Evolutionary conservation across 345 rosid genomes (phyloP).

Genomic region (Salix purpurea): DNA sequence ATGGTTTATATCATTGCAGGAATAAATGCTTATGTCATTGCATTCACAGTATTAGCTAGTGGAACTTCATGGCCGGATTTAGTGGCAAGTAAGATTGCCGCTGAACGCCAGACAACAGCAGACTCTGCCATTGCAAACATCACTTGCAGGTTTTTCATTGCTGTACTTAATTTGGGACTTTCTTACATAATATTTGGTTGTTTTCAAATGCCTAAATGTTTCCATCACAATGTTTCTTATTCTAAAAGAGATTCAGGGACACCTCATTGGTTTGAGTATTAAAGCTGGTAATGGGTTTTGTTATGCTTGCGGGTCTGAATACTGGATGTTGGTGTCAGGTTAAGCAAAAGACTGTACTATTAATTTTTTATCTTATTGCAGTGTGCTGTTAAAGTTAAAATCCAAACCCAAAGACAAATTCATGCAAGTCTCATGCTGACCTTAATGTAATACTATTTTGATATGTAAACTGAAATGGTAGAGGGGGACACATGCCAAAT

Average conservation of each 20-base stretch:
- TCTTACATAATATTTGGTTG: not conserved
- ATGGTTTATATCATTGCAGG: conserved; percentile 37
- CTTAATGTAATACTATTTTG: not conserved
- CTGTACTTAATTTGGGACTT: not conserved
- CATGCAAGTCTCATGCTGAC: not conserved
- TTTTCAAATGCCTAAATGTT: not conserved
- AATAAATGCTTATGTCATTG: conserved; percentile 85
- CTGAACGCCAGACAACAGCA: conserved; percentile 85
- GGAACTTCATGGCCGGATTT: conserved; percentile 99
- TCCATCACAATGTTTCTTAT: not conserved
- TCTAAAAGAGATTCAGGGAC: not conserved
- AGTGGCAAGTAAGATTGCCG: conserved; percentile 96
- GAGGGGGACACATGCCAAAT: not conserved
- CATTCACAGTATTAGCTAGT: conserved; percentile 84
- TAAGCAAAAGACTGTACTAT: too few species aligned
- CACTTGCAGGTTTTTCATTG: conserved; percentile 68
- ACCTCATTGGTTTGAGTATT: not conserved
- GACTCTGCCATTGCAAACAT: conserved; percentile 98
- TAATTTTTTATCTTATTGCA: not conserved
- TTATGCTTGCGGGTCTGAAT: not conserved
- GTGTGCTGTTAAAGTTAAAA: not conserved
- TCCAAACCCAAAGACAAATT: not conserved
- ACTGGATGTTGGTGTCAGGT: not conserved
- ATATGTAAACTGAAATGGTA: not conserved
- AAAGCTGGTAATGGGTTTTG: not conserved